Conservation (phyloP, 768 basidiomycete genomes). For the Calocera cornea region DNA sequence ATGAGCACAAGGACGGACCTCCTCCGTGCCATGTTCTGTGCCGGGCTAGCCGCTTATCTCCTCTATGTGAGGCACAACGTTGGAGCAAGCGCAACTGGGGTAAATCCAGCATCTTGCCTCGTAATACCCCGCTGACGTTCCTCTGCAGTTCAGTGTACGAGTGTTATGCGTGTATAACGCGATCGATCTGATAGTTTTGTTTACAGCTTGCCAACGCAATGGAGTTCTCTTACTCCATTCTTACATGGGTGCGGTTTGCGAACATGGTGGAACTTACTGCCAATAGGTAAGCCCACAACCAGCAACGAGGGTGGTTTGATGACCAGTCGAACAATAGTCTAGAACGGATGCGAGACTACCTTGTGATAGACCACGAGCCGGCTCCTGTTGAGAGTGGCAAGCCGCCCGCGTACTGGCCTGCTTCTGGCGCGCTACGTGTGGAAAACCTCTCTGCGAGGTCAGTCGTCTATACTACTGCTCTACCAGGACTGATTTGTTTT, state of each 20-base stretch:
- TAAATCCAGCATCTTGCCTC: neutral
- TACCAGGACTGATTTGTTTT: neutral
- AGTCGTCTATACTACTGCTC: neutral
- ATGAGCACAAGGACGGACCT: slow-evolving; percentile 23
- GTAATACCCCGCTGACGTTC: neutral
- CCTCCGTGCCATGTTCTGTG: slow-evolving; percentile 24
- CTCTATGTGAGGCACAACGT: slow-evolving; percentile 16
- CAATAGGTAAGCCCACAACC: neutral
- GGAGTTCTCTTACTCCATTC: neutral
- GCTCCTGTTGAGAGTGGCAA: slow-evolving; percentile 15
- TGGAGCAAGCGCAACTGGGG: neutral
- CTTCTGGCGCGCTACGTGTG: slow-evolving; percentile 24
- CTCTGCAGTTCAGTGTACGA: neutral
- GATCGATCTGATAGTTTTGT: neutral
- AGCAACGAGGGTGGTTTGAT: neutral
- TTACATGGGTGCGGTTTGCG: neutral
- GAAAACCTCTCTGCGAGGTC: slow-evolving; percentile 21
- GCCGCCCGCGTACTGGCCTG: slow-evolving; percentile 29
- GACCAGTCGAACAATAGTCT: slow-evolving; percentile 21
- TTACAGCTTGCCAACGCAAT: neutral
- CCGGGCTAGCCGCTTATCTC: slow-evolving; percentile 23
- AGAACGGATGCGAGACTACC: slow-evolving; percentile 58
- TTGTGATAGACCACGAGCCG: slow-evolving; percentile 49
- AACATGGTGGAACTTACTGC: neutral
- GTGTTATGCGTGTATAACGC: neutral